Evolutionary conservation across 192 early-diverging fungal genomes (phyloP).

Genomic region (Coemansia brasiliensis): DNA sequence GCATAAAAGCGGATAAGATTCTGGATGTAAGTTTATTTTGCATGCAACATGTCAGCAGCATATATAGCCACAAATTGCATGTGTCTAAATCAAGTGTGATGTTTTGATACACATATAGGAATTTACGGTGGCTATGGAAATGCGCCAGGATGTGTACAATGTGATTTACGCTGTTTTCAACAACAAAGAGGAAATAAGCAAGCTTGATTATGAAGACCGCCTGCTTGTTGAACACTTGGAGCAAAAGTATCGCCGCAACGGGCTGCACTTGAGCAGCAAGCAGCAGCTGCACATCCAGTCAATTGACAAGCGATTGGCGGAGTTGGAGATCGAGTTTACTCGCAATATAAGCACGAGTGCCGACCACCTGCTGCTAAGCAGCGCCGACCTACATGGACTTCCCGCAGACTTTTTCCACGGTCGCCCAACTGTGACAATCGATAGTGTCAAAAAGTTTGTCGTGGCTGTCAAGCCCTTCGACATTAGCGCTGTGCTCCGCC

Average conservation of each 20-base stretch:
- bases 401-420: constrained; percentile 62
- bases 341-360: constrained; percentile 62
- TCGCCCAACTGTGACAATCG: constrained; percentile 47
- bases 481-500: constrained; percentile 32
- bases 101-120: constrained; percentile 5
- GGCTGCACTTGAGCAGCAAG: constrained; percentile 60
- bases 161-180: constrained; percentile 50
- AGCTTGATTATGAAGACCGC: constrained; percentile 57
- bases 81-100: neutral
- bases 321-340: constrained; percentile 64
- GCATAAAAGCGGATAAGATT: constrained; percentile 58
- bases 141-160: constrained; percentile 59
- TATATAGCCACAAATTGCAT: neutral
- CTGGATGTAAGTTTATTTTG: constrained; percentile 28
- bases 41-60: too few relatives aligned
- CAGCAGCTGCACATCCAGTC: constrained; percentile 55
- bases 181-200: constrained; percentile 26
- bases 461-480: constrained; percentile 67
- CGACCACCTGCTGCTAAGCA: constrained; percentile 41
- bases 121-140: constrained; percentile 5
- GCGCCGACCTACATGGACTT: constrained; percentile 65
- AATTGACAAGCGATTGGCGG: constrained; percentile 11
- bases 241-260: constrained; percentile 49
- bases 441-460: constrained; percentile 58
- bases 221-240: constrained; percentile 60